These are phyloP conservation scores for Acacia pycnantha DNA, from an alignment of 331 rosid species.

Conservation along the genomic window DNA sequence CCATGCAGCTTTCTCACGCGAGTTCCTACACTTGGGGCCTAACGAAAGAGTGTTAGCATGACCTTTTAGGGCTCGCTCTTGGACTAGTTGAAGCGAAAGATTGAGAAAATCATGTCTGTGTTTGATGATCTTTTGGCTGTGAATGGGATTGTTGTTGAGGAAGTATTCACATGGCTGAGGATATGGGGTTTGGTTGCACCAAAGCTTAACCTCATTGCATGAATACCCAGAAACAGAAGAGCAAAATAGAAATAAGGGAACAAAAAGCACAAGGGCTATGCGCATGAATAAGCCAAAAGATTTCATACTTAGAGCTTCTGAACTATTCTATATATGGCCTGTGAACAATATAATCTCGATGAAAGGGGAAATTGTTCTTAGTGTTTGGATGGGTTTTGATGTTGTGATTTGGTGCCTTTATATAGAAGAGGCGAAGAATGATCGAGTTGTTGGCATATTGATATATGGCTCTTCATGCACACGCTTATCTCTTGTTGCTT, in stretches of 20 bases:
- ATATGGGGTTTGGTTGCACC: constrained; percentile 69
- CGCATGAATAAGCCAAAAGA: neutral
- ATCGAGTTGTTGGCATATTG: neutral
- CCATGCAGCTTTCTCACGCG: constrained; percentile 37
- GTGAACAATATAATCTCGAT: no score
- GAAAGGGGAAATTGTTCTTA: no score
- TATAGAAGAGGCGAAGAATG: neutral
- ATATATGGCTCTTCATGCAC: neutral
- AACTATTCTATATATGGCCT: no score
- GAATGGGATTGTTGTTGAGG: constrained; percentile 29
- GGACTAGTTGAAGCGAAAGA: constrained; percentile 35
- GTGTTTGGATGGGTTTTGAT: neutral
- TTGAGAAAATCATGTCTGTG: constrained; percentile 42
- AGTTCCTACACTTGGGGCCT: constrained; percentile 30
- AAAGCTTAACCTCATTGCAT: constrained; percentile 29
- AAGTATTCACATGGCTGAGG: constrained; percentile 63
- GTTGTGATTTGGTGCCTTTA: no score
- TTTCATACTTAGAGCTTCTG: neutral
- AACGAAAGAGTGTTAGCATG: constrained; percentile 24
- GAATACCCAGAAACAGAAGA: constrained; percentile 13
- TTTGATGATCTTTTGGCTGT: neutral
- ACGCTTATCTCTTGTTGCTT: neutral
- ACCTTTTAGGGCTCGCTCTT: constrained; percentile 40
- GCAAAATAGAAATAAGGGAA: neutral
- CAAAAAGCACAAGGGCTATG: neutral